These are phyloP conservation scores for Monosporozyma aquatica DNA, from an alignment of 805 yeast genomes.

Conservation along the genomic window DNA sequence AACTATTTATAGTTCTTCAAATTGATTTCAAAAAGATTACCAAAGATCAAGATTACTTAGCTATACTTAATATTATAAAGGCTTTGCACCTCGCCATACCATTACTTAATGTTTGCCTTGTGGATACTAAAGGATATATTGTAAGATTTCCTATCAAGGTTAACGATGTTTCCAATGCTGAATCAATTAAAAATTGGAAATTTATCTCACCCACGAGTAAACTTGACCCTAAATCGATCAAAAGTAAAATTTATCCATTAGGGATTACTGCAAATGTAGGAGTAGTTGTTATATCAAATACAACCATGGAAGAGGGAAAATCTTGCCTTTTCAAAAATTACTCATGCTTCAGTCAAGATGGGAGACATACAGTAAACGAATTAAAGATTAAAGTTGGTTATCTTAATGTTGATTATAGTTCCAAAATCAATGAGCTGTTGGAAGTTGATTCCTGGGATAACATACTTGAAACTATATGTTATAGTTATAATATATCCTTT, in stretches of 20 bases:
- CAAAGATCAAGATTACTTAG: slow-evolving; percentile 5
- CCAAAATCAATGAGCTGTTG: slow-evolving; percentile 21
- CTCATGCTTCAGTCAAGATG: slow-evolving; percentile 11
- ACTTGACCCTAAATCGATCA: slow-evolving; percentile 17
- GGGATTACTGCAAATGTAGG: slow-evolving; percentile 11
- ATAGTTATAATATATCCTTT: slow-evolving; percentile 23
- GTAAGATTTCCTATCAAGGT: slow-evolving; percentile 6
- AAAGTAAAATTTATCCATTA: slow-evolving; percentile 8
- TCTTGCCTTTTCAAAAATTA: slow-evolving; percentile 22
- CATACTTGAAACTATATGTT: slow-evolving; percentile 25
- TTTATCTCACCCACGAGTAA: neutral
- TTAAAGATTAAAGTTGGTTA: slow-evolving; percentile 29
- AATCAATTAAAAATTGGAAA: slow-evolving; percentile 1
- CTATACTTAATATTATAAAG: slow-evolving; percentile 18
- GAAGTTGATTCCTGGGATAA: slow-evolving; percentile 26
- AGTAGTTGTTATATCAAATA: slow-evolving; percentile 20
- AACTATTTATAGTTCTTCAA: slow-evolving; percentile 24
- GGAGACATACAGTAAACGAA: slow-evolving; percentile 20
- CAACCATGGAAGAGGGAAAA: slow-evolving; percentile 17
- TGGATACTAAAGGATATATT: slow-evolving; percentile 15
- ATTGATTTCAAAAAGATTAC: slow-evolving; percentile 15
- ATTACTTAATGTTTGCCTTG: slow-evolving; percentile 14
- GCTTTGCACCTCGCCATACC: slow-evolving; percentile 18
- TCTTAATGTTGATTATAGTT: slow-evolving; percentile 26
- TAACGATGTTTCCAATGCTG: neutral